Conservation (phyloP, 2,329 filamentous ascomycete species). For the Cladorrhinum sp. region DNA sequence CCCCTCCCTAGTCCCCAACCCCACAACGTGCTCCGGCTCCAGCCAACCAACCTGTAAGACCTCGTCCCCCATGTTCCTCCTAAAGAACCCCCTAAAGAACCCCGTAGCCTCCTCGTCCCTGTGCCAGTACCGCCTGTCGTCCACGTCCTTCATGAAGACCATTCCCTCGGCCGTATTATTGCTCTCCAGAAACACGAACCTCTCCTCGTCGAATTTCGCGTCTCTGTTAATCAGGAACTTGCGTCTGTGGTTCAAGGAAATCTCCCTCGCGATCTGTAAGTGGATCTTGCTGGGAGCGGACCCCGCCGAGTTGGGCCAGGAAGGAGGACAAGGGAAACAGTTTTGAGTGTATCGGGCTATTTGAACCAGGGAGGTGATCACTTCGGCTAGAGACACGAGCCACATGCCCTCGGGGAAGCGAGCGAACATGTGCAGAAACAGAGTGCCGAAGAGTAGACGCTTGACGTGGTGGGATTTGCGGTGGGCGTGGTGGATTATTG, state of each 20-base stretch:
- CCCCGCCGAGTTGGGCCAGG: neutral
- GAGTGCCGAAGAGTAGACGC: constrained; percentile 11
- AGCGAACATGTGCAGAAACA: constrained; percentile 13
- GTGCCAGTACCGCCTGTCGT: constrained; percentile 17
- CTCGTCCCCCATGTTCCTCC: constrained; percentile 16
- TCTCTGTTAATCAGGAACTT: constrained; percentile 2
- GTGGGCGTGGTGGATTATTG: constrained; percentile 12
- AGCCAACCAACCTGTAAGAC: constrained; percentile 17
- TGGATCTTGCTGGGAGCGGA: neutral
- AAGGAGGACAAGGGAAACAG: constrained; percentile 11
- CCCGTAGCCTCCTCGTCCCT: constrained; percentile 9
- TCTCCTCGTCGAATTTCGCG: constrained; percentile 16
- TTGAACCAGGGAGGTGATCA: constrained; percentile 19
- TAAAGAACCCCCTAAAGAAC: constrained; percentile 14
- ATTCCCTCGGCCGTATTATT: constrained; percentile 8
- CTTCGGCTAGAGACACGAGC: constrained; percentile 15
- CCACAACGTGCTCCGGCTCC: neutral
- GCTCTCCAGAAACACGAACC: constrained; percentile 15
- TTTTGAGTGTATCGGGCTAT: constrained; percentile 11
- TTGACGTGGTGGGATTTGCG: constrained; percentile 7
- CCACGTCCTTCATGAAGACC: constrained; percentile 19
- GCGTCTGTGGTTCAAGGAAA: constrained; percentile 1
- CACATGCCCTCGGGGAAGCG: constrained; percentile 12
- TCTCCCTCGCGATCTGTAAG: neutral
- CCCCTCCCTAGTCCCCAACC: neutral